These are phyloP conservation scores for Pneumocystis jirovecii DNA, from an alignment of 1,139 yeast species.

Conservation along the genomic window DNA sequence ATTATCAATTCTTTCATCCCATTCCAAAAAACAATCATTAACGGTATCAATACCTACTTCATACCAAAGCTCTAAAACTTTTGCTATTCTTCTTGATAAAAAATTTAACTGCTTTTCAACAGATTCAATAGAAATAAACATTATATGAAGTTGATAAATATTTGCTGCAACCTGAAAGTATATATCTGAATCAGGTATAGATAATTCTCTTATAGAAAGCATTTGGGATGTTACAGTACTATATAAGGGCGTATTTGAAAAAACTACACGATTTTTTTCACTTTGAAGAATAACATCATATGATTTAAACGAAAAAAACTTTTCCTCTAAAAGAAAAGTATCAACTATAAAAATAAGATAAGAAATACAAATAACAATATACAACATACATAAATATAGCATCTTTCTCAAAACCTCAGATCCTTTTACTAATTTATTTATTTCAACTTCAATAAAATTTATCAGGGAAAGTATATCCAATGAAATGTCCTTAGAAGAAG, in stretches of 20 bases:
- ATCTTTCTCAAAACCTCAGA: neutral
- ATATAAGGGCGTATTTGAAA: neutral
- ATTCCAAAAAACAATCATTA: neutral
- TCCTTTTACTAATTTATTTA: neutral
- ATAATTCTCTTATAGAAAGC: neutral
- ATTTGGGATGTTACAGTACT: neutral
- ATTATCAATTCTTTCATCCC: neutral
- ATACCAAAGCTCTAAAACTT: neutral
- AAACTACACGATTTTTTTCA: neutral
- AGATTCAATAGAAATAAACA: neutral
- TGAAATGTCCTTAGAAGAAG: neutral
- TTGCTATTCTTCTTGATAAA: neutral
- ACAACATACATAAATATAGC: neutral
- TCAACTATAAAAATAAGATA: neutral
- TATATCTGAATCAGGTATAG: neutral
- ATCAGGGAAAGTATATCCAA: neutral
- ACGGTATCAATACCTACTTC: neutral
- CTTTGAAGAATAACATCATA: neutral
- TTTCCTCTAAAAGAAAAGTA: neutral
- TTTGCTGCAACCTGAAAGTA: neutral
- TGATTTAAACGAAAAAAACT: neutral
- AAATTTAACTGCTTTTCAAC: neutral
- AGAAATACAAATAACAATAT: neutral
- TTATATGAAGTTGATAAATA: neutral
- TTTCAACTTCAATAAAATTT: neutral